Evolutionary conservation across 2,329 filamentous ascomycete species (phyloP), one percentile per base, ranked within the genome.

Genomic region (Phaeosphaeriaceae sp.): DNA sequence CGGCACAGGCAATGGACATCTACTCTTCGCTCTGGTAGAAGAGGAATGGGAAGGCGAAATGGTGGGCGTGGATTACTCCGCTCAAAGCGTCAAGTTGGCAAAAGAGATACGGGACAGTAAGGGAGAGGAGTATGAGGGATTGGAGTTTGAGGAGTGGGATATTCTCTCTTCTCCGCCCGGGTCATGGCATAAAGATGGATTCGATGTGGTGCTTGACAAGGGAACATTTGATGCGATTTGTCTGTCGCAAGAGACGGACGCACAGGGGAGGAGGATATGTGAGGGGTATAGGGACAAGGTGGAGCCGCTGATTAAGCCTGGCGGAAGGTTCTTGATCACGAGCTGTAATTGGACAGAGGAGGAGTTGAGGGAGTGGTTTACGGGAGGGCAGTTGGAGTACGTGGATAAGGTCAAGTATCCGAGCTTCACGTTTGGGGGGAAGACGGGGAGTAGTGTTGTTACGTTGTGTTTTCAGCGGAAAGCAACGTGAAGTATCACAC

Each of bases 341-440:
- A 97, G 93, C 78, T 99, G 95, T 77, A 99, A 99, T 80, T 99
- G 95, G 95, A 98, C 94, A 1, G 93, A 95, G 81, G 86, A 88
- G 43, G 95, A 99, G 82, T 79, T 99, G 70, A 82, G 85, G 60
- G 80, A 79, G 17, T 98, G 94, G 93, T 95, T 98, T 74, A 88
- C 85, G 52, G 68, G 73, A 4, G 61, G 77, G 55, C 73, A 81
- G 51, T 83, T 96, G 67, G 81, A 82, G 60, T 86, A 88, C 56
- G 88, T 86, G 54, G 89, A 86, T 1, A 85, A 86, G 67, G 88
- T 97, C 55, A 86, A 90, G 72, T 98, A 98, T 78, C 91, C 88
- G 22, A 91, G 88, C 53, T 98, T 97, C 78, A 90, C 88, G 56
- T 99, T 97, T 81, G 94, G 93, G 0, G 94, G 94, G 6, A 87